Base-by-base conservation (phyloP, 371 early-diverging fungal species). In the Syncephalastrum racemosum region DNA sequence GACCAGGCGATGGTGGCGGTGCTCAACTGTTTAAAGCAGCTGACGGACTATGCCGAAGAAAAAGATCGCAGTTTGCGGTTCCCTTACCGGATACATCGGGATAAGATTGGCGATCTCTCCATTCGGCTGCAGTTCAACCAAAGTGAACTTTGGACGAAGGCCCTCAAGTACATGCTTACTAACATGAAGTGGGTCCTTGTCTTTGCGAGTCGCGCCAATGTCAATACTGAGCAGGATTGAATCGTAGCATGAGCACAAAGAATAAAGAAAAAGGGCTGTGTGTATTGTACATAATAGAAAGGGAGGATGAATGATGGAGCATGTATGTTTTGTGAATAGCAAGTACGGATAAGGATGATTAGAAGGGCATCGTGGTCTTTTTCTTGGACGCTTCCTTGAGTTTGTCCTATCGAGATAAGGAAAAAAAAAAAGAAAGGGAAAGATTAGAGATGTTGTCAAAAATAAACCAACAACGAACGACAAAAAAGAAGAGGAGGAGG, bases 61-160 rank as follows among this genome's bases (percentile, higher is more conserved):
- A 74, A 83, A 42, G 92, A 93, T 47, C 71, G 78, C n/a, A 86
- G 84, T 49, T 72, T 94, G 19, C 80, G 85, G 43, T 62, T 94
- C 36, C 95, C 95, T 0, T 95, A 95, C 66, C 87, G 89, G 40
- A 95, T 96, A 49, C 81, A 84, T 60, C 91, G 93, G 67, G 98
- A 97, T 61, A 86, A 83, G 47, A 91, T 97, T 54, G 95, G 95
- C 8, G 91, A 91, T 27, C 65, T 85, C 1, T 90, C 92, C 0
- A 94, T 97, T 53, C 72, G 83, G 58, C 70, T 91, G 12, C 95
- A 95, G 66, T 93, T 93, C 68, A 91, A 88, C 48, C 89, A 90
- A 56, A 93, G 92, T 53, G 96, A 95, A 50, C 67, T 77, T 22
- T 97, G 98, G 98, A 95, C 97, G 10, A 81, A 83, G 40, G 98